Base-by-base conservation (phyloP, 2,329 filamentous ascomycete species). In the Colletotrichum eleusines region DNA sequence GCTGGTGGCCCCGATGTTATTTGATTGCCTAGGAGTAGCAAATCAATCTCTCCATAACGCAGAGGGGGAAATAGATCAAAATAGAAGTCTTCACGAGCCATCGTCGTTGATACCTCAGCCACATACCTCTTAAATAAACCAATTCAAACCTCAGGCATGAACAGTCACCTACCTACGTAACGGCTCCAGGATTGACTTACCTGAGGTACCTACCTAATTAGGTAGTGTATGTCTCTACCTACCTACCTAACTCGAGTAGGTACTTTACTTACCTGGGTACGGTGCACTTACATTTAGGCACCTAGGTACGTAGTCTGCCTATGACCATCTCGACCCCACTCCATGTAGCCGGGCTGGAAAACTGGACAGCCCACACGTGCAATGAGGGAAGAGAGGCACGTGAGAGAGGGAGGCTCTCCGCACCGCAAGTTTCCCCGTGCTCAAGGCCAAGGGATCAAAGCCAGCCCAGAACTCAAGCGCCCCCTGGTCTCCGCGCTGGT, bases 401-500 rank as follows among this genome's bases (percentile, higher is more conserved):
- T 57, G 53, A 57, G 53, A 38, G n/a, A 14, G 18, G 42, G 33
- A 14, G 4, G 16, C n/a, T 44, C 38, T 28, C 31, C 55, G 48
- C 35, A 26, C 31, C 26, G 26, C 60, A 20, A 28, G 31, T 23
- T n/a, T n/a, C n/a, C n/a, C 28, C 44, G 20, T 2, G 31, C 18
- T n/a, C n/a, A n/a, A n/a, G n/a, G n/a, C n/a, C n/a, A n/a, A n/a
- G n/a, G n/a, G n/a, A n/a, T n/a, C n/a, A n/a, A 9, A 55, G 53
- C n/a, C n/a, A 55, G 42, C 16, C 44, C 20, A 40, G 18, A 53
- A 26, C 44, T 9, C 26, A 33, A 60, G 42, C 7, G 1, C 58
- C 50, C n/a, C 63, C 63, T 16, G 35, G 38, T 33, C 61, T 58
- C 62, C 40, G 51, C 51, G 40, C 38, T 64, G 44, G 31, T 16